Evolutionary conservation across 2,329 filamentous ascomycete species (phyloP), one percentile per base, ranked within the genome.

Genomic region (Samsoniella hepiali): DNA sequence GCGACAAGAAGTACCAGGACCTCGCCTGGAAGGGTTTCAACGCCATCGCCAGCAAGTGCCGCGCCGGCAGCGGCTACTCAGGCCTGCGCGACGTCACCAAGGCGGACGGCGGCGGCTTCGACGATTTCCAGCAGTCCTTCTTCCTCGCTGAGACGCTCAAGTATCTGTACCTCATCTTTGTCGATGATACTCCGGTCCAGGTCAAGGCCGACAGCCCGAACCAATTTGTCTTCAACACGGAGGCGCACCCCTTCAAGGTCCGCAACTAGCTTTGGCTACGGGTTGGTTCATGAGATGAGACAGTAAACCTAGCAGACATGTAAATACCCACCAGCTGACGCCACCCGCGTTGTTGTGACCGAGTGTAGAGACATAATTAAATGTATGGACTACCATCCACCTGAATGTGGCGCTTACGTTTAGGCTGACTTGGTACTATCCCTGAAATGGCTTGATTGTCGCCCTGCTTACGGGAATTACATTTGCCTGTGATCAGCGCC

Each of bases 101-200:
- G 3, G 69, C 71, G 3, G 80, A 79, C 36, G 91, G 90, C 10
- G 90, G 89, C 1, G 75, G 76, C 0, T 86, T 83, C 64, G 74
- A 76, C 49, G 85, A 96, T 73, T 88, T 89, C 73, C 90, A 94
- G 81, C 91, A 96, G 77, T 93, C 89, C 70, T 96, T 95, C 78
- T 88, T 90, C 79, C 92, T 96, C 74, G 91, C 92, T 0, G 92
- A 96, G 79, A 89, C 93, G 66, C 73, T 96, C 74, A 96, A 96
- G 81, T 96, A 96, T 74, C 79, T 84, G 63, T 96, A 91, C 76
- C 73, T 96, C 69, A 90, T 91, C 64, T 86, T 87, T 71, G 81
- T 84, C 0, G 78, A 76, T 72, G 89, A 91, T 38, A 85, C 81
- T 2, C 72, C 74, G 5, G 81, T 80, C 69, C 82, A 85, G 71